These are phyloP conservation scores for Cryptomeria japonica DNA, from an alignment of 75 land plant species.

Conservation along the genomic window DNA sequence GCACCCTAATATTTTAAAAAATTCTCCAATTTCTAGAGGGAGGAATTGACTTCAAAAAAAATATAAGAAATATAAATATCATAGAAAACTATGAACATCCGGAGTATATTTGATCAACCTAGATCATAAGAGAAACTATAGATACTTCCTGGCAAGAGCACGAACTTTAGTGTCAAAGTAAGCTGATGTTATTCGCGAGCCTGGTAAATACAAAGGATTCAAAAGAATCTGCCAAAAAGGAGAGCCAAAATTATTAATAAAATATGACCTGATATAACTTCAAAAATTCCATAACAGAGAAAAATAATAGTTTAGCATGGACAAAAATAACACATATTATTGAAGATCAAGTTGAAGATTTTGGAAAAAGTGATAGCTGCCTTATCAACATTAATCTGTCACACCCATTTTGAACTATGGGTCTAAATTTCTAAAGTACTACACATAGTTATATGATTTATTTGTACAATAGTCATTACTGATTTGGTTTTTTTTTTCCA, in stretches of 20 bases:
- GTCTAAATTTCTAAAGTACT: neutral
- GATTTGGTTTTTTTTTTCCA: neutral
- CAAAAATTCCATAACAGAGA: neutral
- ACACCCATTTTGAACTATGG: neutral
- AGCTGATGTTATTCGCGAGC: slow-evolving; percentile 82
- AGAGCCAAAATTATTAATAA: neutral
- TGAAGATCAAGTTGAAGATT: neutral
- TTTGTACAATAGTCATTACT: neutral
- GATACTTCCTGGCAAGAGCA: slow-evolving; percentile 90
- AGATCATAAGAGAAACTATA: slow-evolving; percentile 25
- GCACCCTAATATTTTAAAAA: neutral
- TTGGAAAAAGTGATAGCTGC: neutral
- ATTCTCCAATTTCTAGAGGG: neutral
- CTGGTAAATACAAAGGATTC: slow-evolving; percentile 93
- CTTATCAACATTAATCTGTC: neutral
- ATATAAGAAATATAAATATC: neutral
- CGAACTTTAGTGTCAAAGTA: slow-evolving; percentile 96
- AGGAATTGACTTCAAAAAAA: neutral
- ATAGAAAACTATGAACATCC: neutral
- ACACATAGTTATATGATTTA: neutral
- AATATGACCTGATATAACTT: neutral
- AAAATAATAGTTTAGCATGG: neutral
- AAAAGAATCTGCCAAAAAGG: slow-evolving; percentile 63
- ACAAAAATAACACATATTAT: neutral
- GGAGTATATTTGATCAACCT: neutral